Evolutionary conservation across 2,329 filamentous ascomycete species (phyloP).

Genomic region (Rutstroemia sp.): DNA sequence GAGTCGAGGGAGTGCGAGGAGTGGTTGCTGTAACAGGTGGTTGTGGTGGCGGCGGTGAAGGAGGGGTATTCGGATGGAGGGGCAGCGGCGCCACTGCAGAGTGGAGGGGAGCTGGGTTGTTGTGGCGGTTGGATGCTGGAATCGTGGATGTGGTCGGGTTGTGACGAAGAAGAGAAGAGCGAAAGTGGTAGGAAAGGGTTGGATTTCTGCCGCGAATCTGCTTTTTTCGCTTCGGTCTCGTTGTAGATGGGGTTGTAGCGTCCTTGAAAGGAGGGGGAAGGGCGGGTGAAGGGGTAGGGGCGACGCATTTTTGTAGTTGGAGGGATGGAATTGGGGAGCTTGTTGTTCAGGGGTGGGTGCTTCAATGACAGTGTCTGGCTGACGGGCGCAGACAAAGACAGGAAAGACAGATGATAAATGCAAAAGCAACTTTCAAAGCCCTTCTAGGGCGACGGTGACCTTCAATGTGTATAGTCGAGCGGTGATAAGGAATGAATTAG

Average conservation of each 20-base stretch:
- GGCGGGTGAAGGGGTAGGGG: not conserved
- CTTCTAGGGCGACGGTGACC: not conserved
- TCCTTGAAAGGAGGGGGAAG: not conserved
- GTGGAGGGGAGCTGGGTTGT: not conserved
- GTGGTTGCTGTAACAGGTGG: too few species aligned
- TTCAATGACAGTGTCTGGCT: not conserved
- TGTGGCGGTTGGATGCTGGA: not conserved
- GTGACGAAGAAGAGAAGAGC: not conserved
- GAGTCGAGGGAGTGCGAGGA: too few species aligned
- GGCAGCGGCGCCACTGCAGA: not conserved
- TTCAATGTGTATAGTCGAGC: not conserved
- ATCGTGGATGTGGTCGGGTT: too few species aligned
- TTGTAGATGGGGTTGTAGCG: constrained; percentile 5
- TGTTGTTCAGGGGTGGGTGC: not conserved
- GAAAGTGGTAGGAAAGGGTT: not conserved
- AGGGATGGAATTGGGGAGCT: not conserved
- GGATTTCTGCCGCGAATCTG: not conserved
- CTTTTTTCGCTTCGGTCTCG: not conserved
- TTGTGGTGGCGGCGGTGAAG: too few species aligned
- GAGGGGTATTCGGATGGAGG: too few species aligned
- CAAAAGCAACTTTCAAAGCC: not conserved
- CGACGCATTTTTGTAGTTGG: constrained; percentile 1
- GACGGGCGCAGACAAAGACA: too few species aligned
- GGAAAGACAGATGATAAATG: not conserved
- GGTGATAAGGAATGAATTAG: not conserved